Percentiles rank a stretch among this genome's conserved stretches.
Conservation (phyloP, 108 stramenopile species). For the Cylindrotheca closterium region DNA sequence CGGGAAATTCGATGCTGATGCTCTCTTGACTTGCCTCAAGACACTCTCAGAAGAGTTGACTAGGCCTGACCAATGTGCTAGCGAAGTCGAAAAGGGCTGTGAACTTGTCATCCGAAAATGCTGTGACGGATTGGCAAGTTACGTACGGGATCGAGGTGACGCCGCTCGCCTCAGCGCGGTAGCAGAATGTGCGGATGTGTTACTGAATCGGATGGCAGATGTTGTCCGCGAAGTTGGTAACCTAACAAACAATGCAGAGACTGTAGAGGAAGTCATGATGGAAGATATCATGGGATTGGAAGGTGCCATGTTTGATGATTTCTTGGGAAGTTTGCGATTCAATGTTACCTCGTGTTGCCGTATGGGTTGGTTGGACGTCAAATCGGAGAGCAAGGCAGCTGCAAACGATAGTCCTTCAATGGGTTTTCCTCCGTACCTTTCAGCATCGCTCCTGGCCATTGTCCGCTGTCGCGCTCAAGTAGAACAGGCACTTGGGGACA, state of each 20-base stretch:
- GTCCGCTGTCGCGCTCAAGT: constrained; percentile 87
- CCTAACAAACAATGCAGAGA: constrained; percentile 50
- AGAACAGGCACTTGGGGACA: constrained; percentile 75
- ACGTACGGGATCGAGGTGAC: constrained; percentile 84
- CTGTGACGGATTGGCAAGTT: constrained; percentile 82
- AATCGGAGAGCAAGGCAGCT: constrained; percentile 23
- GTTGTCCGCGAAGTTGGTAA: constrained; percentile 74
- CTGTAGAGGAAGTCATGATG: constrained; percentile 71
- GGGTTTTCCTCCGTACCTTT: constrained; percentile 77
- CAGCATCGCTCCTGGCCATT: constrained; percentile 78
- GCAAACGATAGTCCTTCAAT: constrained; percentile 23
- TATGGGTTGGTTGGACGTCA: constrained; percentile 65
- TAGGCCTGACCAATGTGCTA: constrained; percentile 71
- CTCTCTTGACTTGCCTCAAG: constrained; percentile 63
- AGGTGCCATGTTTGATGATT: constrained; percentile 84
- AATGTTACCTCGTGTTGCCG: constrained; percentile 60
- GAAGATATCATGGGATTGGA: constrained; percentile 74
- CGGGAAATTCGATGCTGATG: constrained; percentile 82
- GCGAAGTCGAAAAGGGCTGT: constrained; percentile 85
- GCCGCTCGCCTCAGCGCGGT: constrained; percentile 81
- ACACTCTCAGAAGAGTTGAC: constrained; percentile 80
- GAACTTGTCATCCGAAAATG: constrained; percentile 77
- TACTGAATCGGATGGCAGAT: constrained; percentile 64
- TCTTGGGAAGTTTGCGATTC: constrained; percentile 66
- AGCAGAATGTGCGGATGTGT: constrained; percentile 84